Percentiles rank a stretch among this genome's conserved stretches.
Evolutionary conservation across 257 asterid genomes (phyloP).

Genomic region (Solanum bulbocastanum): DNA sequence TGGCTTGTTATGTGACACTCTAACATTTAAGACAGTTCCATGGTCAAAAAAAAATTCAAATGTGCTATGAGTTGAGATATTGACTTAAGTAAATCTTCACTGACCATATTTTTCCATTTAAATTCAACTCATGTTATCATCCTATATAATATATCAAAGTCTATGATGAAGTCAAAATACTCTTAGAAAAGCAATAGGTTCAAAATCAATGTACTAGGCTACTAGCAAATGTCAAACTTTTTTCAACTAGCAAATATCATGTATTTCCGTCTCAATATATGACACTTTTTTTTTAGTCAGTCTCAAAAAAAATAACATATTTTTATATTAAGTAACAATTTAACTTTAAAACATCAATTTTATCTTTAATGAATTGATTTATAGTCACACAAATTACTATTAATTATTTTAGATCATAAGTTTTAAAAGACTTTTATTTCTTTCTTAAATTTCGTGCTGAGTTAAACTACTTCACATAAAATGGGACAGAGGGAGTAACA

Average conservation of each 20-base stretch:
- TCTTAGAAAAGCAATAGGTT: not conserved
- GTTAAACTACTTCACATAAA: too few relatives aligned
- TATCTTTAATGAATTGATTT: too few relatives aligned
- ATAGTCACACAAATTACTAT: too few relatives aligned
- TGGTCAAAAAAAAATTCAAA: not conserved
- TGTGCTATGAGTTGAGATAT: not conserved
- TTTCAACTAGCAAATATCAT: not conserved
- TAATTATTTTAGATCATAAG: too few relatives aligned
- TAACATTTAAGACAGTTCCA: not conserved
- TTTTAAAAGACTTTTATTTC: too few relatives aligned
- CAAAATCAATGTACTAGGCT: not conserved
- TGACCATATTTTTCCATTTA: not conserved
- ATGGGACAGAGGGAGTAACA: too few relatives aligned
- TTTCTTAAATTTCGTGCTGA: fast-evolving
- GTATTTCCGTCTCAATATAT: too few relatives aligned
- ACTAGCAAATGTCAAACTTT: not conserved
- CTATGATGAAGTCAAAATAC: not conserved
- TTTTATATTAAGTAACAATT: too few relatives aligned
- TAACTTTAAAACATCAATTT: too few relatives aligned
- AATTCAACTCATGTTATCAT: not conserved
- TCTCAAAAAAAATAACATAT: too few relatives aligned
- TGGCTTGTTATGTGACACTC: not conserved
- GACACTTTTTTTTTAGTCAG: too few relatives aligned
- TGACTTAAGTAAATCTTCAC: not conserved
- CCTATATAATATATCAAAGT: not conserved